These are phyloP conservation scores for Phaseolus coccineus DNA, from an alignment of 331 rosid species.

Conservation along the genomic window DNA sequence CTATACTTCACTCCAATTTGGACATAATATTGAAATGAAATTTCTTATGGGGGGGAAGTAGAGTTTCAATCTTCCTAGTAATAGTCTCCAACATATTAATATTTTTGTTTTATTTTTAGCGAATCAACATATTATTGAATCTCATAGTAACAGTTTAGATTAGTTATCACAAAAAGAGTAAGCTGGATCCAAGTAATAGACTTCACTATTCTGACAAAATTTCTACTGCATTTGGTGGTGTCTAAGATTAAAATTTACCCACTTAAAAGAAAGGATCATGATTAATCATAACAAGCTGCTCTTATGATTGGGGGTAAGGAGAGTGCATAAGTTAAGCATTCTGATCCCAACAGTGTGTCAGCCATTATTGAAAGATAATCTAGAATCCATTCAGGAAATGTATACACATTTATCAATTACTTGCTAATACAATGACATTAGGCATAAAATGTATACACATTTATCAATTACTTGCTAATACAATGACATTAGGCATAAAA, in stretches of 20 bases:
- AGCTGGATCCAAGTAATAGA: neutral
- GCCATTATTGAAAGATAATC: neutral
- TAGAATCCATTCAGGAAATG: neutral
- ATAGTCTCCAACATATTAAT: neutral
- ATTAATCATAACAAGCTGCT: conserved; percentile 13
- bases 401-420: neutral
- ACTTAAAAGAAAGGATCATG: conserved; percentile 2
- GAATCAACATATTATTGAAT: conserved; percentile 10
- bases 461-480: neutral
- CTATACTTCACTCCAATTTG: neutral
- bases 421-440: neutral
- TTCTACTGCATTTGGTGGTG: neutral
- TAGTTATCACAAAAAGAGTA: neutral
- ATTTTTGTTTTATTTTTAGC: neutral
- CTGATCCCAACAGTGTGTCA: neutral
- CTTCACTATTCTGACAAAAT: neutral
- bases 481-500: neutral
- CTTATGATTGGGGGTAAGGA: neutral
- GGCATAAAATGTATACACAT: neutral
- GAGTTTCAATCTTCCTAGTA: neutral
- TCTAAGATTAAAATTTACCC: conserved; percentile 21
- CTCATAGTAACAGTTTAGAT: neutral
- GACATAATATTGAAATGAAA: neutral
- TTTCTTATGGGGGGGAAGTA: neutral
- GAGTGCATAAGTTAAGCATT: neutral